Conservation (phyloP, 169 alveolate genomes). For the Cryptosporidium ubiquitum region DNA sequence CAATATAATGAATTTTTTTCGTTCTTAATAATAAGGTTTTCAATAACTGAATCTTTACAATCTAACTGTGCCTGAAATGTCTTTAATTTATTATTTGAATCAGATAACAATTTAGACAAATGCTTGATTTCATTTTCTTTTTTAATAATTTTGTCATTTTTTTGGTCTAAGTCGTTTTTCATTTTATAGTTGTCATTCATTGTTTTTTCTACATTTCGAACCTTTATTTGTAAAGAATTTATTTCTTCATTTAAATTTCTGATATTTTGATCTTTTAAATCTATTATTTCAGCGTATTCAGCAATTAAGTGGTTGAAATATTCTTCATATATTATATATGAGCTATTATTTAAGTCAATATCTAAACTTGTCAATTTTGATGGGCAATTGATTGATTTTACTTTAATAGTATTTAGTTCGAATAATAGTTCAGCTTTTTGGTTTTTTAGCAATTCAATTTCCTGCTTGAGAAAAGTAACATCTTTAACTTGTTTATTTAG, state of each 20-base stretch:
- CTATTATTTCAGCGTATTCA: slow-evolving; percentile 54
- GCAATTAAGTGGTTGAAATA: background rate
- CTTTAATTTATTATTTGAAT: background rate
- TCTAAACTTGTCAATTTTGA: background rate
- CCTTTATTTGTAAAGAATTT: background rate
- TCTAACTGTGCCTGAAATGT: background rate
- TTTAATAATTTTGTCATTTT: slow-evolving; percentile 7
- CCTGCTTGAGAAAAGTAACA: background rate
- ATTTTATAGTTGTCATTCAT: background rate
- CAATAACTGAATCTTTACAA: background rate
- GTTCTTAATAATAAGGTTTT: background rate
- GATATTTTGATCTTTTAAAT: slow-evolving; percentile 22
- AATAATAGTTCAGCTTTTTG: background rate
- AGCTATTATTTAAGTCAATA: background rate
- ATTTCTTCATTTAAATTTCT: slow-evolving; percentile 16
- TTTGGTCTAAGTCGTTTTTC: background rate
- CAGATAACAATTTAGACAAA: background rate
- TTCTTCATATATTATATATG: background rate
- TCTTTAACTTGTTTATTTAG: slow-evolving; percentile 3
- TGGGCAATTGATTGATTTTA: background rate
- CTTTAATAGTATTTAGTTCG: background rate
- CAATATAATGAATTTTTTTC: background rate
- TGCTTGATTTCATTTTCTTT: slow-evolving; percentile 2
- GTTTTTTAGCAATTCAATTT: slow-evolving; percentile 14
- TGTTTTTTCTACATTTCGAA: background rate